Evolutionary conservation across 163 green algal species (phyloP), one percentile per base, ranked within the genome.

Genomic region (Dunaliella salina): DNA sequence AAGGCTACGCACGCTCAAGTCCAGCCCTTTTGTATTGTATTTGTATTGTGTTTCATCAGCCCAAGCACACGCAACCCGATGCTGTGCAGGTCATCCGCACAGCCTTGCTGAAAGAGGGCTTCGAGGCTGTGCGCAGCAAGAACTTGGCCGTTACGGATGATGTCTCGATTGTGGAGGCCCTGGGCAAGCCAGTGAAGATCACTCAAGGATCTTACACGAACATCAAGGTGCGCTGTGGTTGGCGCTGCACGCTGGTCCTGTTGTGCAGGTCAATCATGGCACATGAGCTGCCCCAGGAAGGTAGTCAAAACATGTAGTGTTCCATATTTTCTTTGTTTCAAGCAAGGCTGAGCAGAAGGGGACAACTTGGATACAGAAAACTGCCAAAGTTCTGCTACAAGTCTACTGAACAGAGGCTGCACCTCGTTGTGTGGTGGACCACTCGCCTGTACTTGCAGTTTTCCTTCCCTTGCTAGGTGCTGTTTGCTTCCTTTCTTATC

Each of bases 81-180:
- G 4, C 40, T 50, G 40, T 83, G 29, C 82, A 96, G 94, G 95
- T 98, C 83, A 98, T 99, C 79, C 86, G 88, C 17, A 96, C 97
- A 0, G 88, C 88, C 0, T 88, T 99, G 88, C 91, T 99, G 85
- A 86, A 86, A 0, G 83, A 91, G 1, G 97, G 96, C 8, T 99
- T 98, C 91, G 91, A 96, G 85, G 87, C 96, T 82, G 95, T 99
- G 5, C 87, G 90, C 69, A 81, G 86, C 12, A 78, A 97, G 72
- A 86, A 88, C 20, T 86, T 98, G 63, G 96, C 98, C 84, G 96
- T 99, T 5, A 99, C 97, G 15, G 97, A 99, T 87, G 97, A 99
- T 83, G 97, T 99, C 75, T 98, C 95, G 26, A 98, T 99, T 88
- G 95, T 99, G 18, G 97, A 99, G 89, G 94, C 96, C 3, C 89